A percentile compares a stretch with the other conserved stretches of the same genome.
Evolutionary conservation across 1,139 yeast species (phyloP).

Genomic region (Candida sanyaensis): DNA sequence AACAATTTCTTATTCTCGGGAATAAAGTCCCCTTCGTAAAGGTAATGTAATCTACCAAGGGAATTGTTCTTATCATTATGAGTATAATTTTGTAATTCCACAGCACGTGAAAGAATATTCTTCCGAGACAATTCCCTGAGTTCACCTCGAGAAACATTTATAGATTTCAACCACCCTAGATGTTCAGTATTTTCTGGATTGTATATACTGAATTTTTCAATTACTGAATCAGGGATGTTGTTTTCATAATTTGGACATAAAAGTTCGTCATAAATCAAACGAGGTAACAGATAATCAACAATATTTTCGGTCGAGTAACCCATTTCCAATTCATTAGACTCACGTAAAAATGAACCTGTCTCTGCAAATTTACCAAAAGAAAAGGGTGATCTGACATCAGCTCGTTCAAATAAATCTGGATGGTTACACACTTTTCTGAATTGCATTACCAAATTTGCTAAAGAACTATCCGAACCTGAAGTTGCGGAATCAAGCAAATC

Average conservation of each 20-base stretch:
- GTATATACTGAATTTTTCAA: conserved; percentile 36
- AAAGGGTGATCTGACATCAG: conserved; percentile 87
- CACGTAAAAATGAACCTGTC: conserved; percentile 72
- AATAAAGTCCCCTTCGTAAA: conserved; percentile 35
- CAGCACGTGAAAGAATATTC: conserved; percentile 57
- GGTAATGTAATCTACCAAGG: conserved; percentile 33
- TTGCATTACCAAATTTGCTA: conserved; percentile 97
- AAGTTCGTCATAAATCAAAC: conserved; percentile 66
- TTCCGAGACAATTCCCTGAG: conserved; percentile 37
- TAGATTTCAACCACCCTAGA: conserved; percentile 54
- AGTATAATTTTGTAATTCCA: conserved; percentile 44
- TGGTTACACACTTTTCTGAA: conserved; percentile 98
- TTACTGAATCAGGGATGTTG: conserved; percentile 43
- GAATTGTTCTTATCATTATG: conserved; percentile 33
- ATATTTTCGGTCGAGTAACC: conserved; percentile 65
- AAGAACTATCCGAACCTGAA: conserved; percentile 60
- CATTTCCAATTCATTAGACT: conserved; percentile 60
- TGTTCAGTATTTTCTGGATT: conserved; percentile 32
- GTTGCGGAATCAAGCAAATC: conserved; percentile 64
- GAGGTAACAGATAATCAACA: conserved; percentile 64
- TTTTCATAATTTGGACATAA: conserved; percentile 57
- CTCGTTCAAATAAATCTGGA: conserved; percentile 96
- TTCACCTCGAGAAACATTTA: conserved; percentile 53
- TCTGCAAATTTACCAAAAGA: conserved; percentile 74
- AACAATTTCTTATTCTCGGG: conserved; percentile 38